phyloP scores from a whole-genome alignment of 164 flowering plant species.

The Piper betle region DNA sequence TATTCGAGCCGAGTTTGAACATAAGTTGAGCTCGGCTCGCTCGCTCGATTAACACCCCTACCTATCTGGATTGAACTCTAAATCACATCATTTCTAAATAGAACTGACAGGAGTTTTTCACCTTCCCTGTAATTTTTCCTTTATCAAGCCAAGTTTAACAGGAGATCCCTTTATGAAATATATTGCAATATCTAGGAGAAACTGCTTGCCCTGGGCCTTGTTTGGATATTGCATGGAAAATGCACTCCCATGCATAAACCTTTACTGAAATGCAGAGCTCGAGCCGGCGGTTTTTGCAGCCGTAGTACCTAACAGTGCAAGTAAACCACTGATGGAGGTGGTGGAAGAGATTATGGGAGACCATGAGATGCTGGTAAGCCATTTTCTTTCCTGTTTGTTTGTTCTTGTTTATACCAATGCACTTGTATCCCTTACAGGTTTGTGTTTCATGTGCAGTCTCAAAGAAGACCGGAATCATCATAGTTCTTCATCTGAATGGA shows the following conservation, averaged over 20 bases:
- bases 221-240: not conserved
- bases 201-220: not conserved
- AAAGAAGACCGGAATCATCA: slow-evolving; percentile 11
- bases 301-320: slow-evolving; percentile 83
- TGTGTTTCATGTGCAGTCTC: slow-evolving; percentile 21
- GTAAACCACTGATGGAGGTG: slow-evolving; percentile 57
- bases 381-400: not conserved
- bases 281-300: slow-evolving; percentile 83
- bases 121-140: not conserved
- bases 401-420: not conserved
- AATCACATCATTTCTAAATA: not conserved
- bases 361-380: slow-evolving; percentile 73
- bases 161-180: not conserved
- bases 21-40: too few relatives aligned
- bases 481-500: not conserved
- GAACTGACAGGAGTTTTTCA: not conserved
- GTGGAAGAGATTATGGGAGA: slow-evolving; percentile 90
- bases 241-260: not conserved
- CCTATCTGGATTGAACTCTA: too few relatives aligned
- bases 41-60: too few relatives aligned
- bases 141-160: not conserved
- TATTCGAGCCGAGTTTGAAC: too few relatives aligned
- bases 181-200: not conserved
- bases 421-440: not conserved
- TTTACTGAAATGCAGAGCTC: slow-evolving; percentile 33